A percentile compares a stretch with the other conserved stretches of the same genome.
Evolutionary conservation across 208 protist genomes (phyloP).

Genomic region (Wallacemonas collosoma): DNA sequence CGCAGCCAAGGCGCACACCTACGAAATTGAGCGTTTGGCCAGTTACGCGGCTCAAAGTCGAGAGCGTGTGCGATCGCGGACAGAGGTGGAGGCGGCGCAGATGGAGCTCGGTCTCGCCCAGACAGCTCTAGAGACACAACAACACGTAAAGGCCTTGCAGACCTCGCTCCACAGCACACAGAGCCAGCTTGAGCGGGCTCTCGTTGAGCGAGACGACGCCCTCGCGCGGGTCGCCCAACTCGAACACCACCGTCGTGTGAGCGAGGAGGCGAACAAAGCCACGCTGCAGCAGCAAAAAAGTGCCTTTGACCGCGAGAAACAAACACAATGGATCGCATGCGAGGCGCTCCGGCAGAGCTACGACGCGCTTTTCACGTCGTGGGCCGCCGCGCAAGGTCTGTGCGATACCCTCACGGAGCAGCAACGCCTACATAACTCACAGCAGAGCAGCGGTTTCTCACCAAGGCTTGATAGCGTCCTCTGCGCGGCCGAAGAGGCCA

Average conservation of each 20-base stretch:
- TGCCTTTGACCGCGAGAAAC: background rate
- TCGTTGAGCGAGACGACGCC: background rate
- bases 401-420: background rate
- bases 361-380: conserved; percentile 2
- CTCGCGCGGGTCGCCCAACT: background rate
- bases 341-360: background rate
- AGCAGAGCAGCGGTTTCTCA: background rate
- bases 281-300: background rate
- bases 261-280: background rate
- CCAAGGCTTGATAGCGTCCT: background rate
- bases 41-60: background rate
- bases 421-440: background rate
- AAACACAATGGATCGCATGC: background rate
- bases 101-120: background rate
- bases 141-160: background rate
- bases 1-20: background rate
- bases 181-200: background rate
- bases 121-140: background rate
- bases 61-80: background rate
- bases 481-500: background rate
- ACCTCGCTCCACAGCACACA: background rate
- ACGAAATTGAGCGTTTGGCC: background rate
- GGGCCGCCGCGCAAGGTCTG: background rate
- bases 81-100: background rate
- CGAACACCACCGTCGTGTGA: background rate